Percentiles rank a stretch among this genome's conserved stretches.
Conservation (phyloP, 805 yeast species). For the Wickerhamomyces chaumierensis region DNA sequence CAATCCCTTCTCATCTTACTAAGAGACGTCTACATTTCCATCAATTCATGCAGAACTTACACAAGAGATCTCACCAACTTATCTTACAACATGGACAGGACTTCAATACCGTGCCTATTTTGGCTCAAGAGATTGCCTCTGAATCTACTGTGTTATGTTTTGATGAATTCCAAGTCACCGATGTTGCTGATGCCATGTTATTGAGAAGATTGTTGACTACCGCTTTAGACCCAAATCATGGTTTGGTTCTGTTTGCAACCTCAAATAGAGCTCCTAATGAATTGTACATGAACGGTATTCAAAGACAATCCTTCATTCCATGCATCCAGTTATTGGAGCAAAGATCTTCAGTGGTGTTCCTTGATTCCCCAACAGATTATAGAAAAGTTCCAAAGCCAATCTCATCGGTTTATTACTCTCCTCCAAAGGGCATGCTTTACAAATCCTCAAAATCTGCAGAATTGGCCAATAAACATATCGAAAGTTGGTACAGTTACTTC, state of each 20-base stretch:
- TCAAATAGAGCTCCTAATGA: slow-evolving; percentile 94
- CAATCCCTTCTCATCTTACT: slow-evolving; percentile 68
- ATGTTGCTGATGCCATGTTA: slow-evolving; percentile 97
- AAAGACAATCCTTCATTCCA: slow-evolving; percentile 84
- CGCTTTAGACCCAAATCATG: slow-evolving; percentile 63
- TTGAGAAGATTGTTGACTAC: slow-evolving; percentile 62
- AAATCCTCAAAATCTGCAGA: slow-evolving; percentile 36
- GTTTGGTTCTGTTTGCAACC: slow-evolving; percentile 83
- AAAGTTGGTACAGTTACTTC: slow-evolving; percentile 73
- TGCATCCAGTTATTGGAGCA: slow-evolving; percentile 73
- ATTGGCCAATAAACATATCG: slow-evolving; percentile 49
- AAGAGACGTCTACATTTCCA: slow-evolving; percentile 87
- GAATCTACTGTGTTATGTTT: slow-evolving; percentile 75
- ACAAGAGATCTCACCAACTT: slow-evolving; percentile 74
- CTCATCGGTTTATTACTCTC: slow-evolving; percentile 67
- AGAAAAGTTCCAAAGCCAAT: slow-evolving; percentile 79
- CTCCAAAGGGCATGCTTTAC: slow-evolving; percentile 51
- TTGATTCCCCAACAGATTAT: slow-evolving; percentile 90
- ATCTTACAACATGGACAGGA: slow-evolving; percentile 55
- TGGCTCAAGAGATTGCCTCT: slow-evolving; percentile 76
- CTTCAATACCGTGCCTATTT: slow-evolving; percentile 69
- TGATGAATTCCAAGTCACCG: slow-evolving; percentile 97
- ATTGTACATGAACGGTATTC: slow-evolving; percentile 87
- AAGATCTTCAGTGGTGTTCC: slow-evolving; percentile 63
- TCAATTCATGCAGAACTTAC: slow-evolving; percentile 92